Conservation (phyloP, 2,329 filamentous ascomycete genomes). For the Paraphoma sp. region DNA sequence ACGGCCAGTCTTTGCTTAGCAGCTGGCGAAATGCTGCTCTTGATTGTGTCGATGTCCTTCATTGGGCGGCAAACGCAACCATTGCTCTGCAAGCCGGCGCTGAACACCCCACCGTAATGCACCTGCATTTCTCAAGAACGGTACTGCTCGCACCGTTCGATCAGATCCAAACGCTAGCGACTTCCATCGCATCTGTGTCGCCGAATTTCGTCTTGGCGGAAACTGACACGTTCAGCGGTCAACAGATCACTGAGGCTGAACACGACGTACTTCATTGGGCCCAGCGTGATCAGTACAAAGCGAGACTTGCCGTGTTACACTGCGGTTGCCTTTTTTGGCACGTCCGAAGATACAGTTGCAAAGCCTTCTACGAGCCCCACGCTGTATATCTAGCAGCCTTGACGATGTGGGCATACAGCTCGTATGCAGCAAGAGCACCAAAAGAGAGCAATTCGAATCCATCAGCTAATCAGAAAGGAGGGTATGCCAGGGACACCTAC, state of each 20-base stretch:
- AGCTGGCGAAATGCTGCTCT: constrained; percentile 57
- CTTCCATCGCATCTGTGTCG: constrained; percentile 18
- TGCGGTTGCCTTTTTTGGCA: constrained; percentile 61
- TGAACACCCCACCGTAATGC: constrained; percentile 62
- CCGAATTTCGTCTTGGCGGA: not conserved
- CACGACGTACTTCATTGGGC: constrained; percentile 58
- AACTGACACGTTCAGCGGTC: not conserved
- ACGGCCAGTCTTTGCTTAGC: constrained; percentile 24
- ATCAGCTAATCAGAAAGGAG: not conserved
- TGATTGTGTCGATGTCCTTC: constrained; percentile 61
- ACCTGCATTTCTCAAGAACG: constrained; percentile 62
- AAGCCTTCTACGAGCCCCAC: constrained; percentile 57
- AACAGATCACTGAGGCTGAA: constrained; percentile 13
- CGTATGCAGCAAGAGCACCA: constrained; percentile 10
- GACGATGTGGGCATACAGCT: constrained; percentile 56
- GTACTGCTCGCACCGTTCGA: constrained; percentile 58
- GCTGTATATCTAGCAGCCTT: constrained; percentile 55
- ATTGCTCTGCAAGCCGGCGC: constrained; percentile 58
- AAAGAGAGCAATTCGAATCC: not conserved
- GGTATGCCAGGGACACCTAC: not conserved
- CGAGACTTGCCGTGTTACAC: constrained; percentile 60
- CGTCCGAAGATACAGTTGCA: constrained; percentile 56
- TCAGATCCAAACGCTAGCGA: constrained; percentile 53
- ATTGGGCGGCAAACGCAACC: constrained; percentile 63
- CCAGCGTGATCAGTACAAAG: constrained; percentile 61